Evolutionary conservation across 192 early-diverging fungal genomes (phyloP), one percentile per base, ranked within the genome.

Genomic region (Cetraspora pellucida): DNA sequence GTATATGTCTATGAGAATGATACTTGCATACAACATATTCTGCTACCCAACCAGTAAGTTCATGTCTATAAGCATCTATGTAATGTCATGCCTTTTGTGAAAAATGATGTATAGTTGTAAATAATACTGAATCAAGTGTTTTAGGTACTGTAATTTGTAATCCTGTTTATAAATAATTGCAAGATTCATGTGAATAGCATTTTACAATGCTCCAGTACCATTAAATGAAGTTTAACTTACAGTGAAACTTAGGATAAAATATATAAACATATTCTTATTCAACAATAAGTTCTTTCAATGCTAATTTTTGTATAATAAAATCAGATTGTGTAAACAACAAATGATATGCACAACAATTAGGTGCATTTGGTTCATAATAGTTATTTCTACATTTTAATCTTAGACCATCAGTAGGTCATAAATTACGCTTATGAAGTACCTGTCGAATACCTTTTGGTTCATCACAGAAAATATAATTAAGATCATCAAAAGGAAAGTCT

Each of bases 111-210:
- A 78, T 78, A 47, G 77, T 72, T 19, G 52, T 61, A 64, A 78
- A 61, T 23, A 47, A 27, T 49, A 78, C 59, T 11, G 78, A 74
- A 54, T 79, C 78, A 54, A 79, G 21, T 58, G 46, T 69, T 66
- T 66, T 9, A 74, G 78, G 72, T 25, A 79, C 69, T 0, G 67
- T 68, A 68, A 21, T 30, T 73, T 74, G 71, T 30, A 80, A 74
- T 43, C 74, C 74, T 52, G 54, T 37, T 49, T 50, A 81, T 46
- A 70, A 73, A 77, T 81, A 81, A 66, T 77, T 49, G 43, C 76
- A 81, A 58, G 73, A 43, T 60, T 65, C 64, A 46, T 63, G 57
- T 21, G 68, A 49, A 67, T 81, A 81, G 13, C 76, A 79, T 66
- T 80, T n/a, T n/a, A n/a, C n/a, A n/a, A n/a, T n/a, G n/a, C n/a